Evolutionary conservation across 2,329 filamentous ascomycete genomes (phyloP).

Genomic region (Stagonosporopsis cucurbitacearum): DNA sequence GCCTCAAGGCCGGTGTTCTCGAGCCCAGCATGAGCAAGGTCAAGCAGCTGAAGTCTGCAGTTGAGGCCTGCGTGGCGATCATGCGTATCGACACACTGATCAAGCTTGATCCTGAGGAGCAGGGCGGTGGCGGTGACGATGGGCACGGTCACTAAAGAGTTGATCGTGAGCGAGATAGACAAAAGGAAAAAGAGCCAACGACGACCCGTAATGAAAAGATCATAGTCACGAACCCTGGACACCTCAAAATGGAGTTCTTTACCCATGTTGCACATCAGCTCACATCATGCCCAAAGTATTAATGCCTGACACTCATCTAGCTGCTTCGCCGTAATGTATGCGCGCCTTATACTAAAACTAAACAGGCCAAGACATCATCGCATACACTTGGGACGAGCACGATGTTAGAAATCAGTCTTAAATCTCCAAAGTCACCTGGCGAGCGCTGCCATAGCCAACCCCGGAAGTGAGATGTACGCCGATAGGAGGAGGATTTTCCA

Average conservation of each 20-base stretch:
- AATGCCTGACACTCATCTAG: neutral
- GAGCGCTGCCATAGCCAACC: neutral
- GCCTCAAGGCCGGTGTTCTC: constrained; percentile 91
- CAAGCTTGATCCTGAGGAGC: constrained; percentile 91
- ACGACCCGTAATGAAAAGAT: constrained; percentile 20
- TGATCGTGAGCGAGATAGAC: constrained; percentile 8
- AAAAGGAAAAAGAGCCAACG: constrained; percentile 13
- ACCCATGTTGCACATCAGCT: constrained; percentile 2
- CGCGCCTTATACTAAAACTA: neutral
- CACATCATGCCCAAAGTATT: neutral
- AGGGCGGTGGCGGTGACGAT: constrained; percentile 73
- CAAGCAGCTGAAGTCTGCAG: constrained; percentile 95
- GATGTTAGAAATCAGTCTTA: too few relatives aligned
- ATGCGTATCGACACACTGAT: constrained; percentile 99
- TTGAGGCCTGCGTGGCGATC: constrained; percentile 97
- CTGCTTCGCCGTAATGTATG: neutral
- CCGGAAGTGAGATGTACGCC: neutral
- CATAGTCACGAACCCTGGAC: constrained; percentile 18
- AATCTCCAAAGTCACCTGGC: neutral
- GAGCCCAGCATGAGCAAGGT: constrained; percentile 99
- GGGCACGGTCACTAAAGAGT: constrained; percentile 76
- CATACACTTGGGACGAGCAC: too few relatives aligned
- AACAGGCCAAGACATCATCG: neutral
- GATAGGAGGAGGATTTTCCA: neutral
- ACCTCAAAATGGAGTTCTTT: constrained; percentile 18